Base-by-base conservation (phyloP, 148 eudicot genomes). In the Spergularia bocconei region DNA sequence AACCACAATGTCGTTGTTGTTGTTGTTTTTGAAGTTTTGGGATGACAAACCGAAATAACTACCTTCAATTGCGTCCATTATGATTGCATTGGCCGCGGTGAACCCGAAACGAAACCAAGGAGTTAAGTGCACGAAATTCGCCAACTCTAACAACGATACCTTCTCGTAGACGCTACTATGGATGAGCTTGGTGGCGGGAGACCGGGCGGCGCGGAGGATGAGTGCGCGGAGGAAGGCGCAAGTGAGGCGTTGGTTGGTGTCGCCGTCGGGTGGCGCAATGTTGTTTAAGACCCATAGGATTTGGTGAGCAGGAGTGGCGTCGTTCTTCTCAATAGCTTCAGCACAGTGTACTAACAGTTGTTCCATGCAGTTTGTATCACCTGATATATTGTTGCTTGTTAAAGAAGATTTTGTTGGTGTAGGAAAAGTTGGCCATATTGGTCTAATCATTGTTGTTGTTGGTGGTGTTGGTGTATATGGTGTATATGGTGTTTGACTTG, bases 81-180 rank as follows among this genome's bases (percentile, higher is more conserved):
- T 89, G 14, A 93, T 87, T 0, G 91, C 85, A 53, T 94, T 94
- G 0, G 97, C 96, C 4, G 93, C 88, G 0, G 96, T 90, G 88
- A 87, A 94, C 7, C 98, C 98, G 41, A 94, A 94, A 4, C 98
- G 79, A 63, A 91, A 93, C 97, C 97, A 94, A 0, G 98, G 98
- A 0, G 98, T 94, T 7, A 94, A 73, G 79, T 94, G 97, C 1
- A 94, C 97, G 76, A 84, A 94, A 55, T 91, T 78, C 0, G 97
- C 93, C 0, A 94, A 88, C 75, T 94, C 91, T 7, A 91, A 83
- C 12, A 91, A 81, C 4, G 96, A 87, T 67, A 91, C 84, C 14
- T 78, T 92, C 59, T 89, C 92, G 3, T 36, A 41, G 41, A 16
- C 0, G 5, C n/a, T 23, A 0, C 80, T 25, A 58, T 85, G 76